Percentiles rank a stretch among this genome's conserved stretches.
phyloP scores from a whole-genome alignment of 2,329 filamentous ascomycete genomes.

The Aspergillus tubingensis region DNA sequence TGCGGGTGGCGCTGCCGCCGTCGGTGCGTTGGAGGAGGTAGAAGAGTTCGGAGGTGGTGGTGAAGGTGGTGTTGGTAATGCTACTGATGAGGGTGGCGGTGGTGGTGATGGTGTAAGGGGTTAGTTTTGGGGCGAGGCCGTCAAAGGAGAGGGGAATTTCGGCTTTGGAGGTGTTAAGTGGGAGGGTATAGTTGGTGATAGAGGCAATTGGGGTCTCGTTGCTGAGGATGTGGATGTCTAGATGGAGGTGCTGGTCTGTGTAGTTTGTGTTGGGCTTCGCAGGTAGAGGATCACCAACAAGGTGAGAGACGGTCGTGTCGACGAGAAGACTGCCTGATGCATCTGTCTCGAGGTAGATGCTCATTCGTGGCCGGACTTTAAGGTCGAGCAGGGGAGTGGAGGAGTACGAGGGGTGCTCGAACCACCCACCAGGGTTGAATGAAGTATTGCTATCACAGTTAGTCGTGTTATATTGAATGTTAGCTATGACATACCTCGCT shows the following conservation, averaged over 20 bases:
- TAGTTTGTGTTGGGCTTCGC: neutral
- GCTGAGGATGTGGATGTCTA: neutral
- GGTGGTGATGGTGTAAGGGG: constrained; percentile 1
- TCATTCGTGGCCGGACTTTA: constrained; percentile 3
- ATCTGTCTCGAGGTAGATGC: constrained; percentile 5
- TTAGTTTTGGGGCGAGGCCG: neutral
- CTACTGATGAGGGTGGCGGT: neutral
- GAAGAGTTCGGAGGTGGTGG: neutral
- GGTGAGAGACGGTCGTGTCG: neutral
- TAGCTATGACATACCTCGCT: neutral
- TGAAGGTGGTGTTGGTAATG: neutral
- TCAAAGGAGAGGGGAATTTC: neutral
- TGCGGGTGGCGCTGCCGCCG: constrained; percentile 7
- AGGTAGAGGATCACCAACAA: neutral
- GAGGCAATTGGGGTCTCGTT: neutral
- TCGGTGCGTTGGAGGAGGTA: constrained; percentile 2
- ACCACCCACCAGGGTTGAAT: constrained; percentile 4
- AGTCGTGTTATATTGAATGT: neutral
- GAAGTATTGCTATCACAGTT: neutral
- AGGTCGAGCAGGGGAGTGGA: neutral
- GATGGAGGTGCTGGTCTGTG: neutral
- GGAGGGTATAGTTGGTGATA: neutral
- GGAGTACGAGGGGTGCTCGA: neutral
- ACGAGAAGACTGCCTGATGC: neutral
- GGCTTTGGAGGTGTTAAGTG: neutral